Base-by-base conservation (phyloP, 78 protist genomes). In the Dictyostelium brefeldianum region DNA sequence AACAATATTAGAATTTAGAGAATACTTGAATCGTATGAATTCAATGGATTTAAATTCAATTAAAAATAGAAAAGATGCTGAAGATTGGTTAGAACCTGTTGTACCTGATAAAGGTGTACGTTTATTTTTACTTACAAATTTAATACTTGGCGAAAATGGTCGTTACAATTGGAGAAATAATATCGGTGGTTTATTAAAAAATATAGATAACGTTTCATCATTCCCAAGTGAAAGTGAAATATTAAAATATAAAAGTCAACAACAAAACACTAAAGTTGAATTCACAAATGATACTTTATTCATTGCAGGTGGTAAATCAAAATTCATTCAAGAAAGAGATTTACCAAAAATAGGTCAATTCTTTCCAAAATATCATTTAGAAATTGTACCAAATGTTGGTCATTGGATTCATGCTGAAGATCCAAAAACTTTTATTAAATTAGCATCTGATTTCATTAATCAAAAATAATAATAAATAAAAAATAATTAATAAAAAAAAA, bases 381-480 rank as follows among this genome's bases (percentile, higher is more conserved):
- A 69, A 6, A 31, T 75, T 2, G 48, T 85, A 12, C 83, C 83
- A 43, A 47, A 75, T 47, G 56, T 81, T 25, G 92, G 83, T 47
- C 92, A 85, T 77, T 85, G 92, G 92, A 43, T 85, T 8, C 92
- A 85, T 47, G 83, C 83, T 20, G 92, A 85, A 17, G 75, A 73
- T 47, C 92, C 92, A n/a, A 14, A 31, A 20, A 22, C 69, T 8
- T 85, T 85, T 50, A 29, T 69, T 41, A 8, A 75, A 43, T 12
- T 85, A 4, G 56, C 65, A 15, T 59, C 79, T 15, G 27, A 41
- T 29, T 85, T 85, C 64, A 85, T 85, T 25, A 85, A 84, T 50
- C 25, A 75, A n/a, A 46, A 73, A 29, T 14, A 36, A 36, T 36
- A 36, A 36, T 3, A 18, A 22, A 22, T 22, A 59, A 59, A 17